A percentile compares a stretch with the other conserved stretches of the same genome.
Evolutionary conservation across 2,329 filamentous ascomycete genomes (phyloP).

Genomic region (Pestalotiopsis sp.): DNA sequence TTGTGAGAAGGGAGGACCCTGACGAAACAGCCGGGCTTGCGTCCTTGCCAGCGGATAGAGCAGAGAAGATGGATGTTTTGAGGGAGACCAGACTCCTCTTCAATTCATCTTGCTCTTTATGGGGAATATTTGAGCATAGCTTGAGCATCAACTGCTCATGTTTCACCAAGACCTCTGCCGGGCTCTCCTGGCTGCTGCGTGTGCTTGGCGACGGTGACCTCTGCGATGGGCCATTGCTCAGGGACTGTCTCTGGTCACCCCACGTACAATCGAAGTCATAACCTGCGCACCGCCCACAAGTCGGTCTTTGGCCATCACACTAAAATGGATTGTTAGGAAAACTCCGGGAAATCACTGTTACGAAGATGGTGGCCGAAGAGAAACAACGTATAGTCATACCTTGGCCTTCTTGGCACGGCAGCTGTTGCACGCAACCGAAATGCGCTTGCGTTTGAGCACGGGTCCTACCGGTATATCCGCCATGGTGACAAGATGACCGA

Average conservation of each 20-base stretch:
- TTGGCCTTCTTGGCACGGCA: background rate
- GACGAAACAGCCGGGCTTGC: background rate
- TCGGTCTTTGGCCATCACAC: conserved; percentile 16
- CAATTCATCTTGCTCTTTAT: background rate
- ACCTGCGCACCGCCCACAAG: conserved; percentile 26
- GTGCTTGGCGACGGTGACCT: background rate
- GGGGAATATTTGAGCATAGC: background rate
- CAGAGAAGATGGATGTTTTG: background rate
- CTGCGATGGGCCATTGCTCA: background rate
- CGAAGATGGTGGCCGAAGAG: too few species aligned
- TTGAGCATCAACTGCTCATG: background rate
- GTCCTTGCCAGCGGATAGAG: background rate
- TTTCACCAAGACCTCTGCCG: background rate
- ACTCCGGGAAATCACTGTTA: too few species aligned
- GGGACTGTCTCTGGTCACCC: conserved; percentile 3
- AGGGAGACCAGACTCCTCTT: background rate
- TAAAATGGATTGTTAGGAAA: background rate
- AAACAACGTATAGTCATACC: background rate
- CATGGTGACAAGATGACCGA: conserved; percentile 8
- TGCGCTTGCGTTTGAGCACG: background rate
- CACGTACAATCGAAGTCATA: conserved; percentile 25
- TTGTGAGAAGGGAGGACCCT: background rate
- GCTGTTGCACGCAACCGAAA: background rate
- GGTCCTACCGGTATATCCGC: background rate
- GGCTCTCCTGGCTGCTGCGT: background rate